Evolutionary conservation across 1,284 basidiomycete species (phyloP).

Genomic region (Fistulina hepatica): DNA sequence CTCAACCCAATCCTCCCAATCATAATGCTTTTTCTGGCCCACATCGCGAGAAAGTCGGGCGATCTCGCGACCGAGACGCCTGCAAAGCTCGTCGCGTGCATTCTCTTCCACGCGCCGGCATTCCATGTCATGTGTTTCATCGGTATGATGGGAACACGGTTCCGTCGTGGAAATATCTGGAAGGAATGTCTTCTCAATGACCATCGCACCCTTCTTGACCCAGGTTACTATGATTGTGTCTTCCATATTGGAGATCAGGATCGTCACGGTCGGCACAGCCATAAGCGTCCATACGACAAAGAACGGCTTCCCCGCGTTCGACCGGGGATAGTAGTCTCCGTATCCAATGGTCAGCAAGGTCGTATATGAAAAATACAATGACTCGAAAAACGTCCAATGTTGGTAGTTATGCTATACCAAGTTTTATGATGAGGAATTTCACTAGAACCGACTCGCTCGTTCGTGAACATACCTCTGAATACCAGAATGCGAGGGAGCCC

Average conservation of each 20-base stretch:
- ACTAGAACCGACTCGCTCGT: neutral
- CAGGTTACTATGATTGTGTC: conserved; percentile 23
- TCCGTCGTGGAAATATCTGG: conserved; percentile 16
- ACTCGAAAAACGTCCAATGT: conserved; percentile 25
- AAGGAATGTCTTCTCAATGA: conserved; percentile 20
- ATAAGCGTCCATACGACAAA: conserved; percentile 32
- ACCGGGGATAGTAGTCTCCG: conserved; percentile 27
- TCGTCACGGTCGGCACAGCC: conserved; percentile 29
- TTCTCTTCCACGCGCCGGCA: neutral
- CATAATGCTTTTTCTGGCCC: conserved; percentile 18
- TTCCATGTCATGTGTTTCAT: conserved; percentile 8
- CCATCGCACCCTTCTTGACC: conserved; percentile 22
- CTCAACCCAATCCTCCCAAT: conserved; percentile 25
- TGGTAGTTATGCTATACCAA: conserved; percentile 16
- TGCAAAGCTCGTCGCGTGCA: conserved; percentile 17
- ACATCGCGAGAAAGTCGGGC: conserved; percentile 21
- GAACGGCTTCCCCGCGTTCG: conserved; percentile 27
- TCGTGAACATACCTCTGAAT: conserved; percentile 20
- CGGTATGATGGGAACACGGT: conserved; percentile 1
- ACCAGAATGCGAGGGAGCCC: conserved; percentile 28
- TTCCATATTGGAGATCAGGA: conserved; percentile 28
- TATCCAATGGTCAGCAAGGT: conserved; percentile 30
- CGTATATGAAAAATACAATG: conserved; percentile 29
- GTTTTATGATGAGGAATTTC: neutral
- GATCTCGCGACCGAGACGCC: conserved; percentile 22